These are phyloP conservation scores for Notholithocarpus densiflorus DNA, from an alignment of 306 rosid species.

Conservation along the genomic window DNA sequence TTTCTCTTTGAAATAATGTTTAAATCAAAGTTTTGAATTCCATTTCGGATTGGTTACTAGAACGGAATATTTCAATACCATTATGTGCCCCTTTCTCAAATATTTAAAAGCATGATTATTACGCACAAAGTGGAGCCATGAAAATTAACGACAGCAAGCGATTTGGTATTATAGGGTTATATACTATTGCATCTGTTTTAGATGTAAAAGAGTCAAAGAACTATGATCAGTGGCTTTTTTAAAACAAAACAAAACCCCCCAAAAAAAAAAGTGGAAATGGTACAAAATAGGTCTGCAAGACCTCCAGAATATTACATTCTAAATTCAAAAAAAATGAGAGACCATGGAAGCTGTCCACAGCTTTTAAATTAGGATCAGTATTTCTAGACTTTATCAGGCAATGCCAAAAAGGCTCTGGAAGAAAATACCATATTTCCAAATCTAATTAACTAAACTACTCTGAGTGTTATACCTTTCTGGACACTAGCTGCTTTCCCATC, in stretches of 20 bases:
- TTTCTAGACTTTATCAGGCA: neutral
- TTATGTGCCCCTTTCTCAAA: neutral
- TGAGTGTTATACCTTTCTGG: slow-evolving; percentile 53
- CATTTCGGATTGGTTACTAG: too few relatives aligned
- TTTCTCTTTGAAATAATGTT: neutral
- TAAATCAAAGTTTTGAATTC: too few relatives aligned
- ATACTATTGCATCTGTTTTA: neutral
- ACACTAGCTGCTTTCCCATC: slow-evolving; percentile 62
- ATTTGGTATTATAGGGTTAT: neutral
- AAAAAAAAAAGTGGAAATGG: neutral
- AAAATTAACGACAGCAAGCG: neutral
- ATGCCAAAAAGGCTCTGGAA: neutral
- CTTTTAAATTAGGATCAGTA: neutral
- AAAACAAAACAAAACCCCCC: neutral
- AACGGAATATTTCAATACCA: too few relatives aligned
- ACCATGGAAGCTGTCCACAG: neutral
- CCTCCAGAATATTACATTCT: neutral
- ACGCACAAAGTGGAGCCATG: neutral
- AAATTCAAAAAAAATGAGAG: neutral
- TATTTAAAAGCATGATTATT: neutral
- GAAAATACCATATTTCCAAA: neutral
- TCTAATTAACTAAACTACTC: neutral
- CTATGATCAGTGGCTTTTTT: neutral
- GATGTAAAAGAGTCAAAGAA: neutral
- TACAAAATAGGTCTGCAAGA: neutral